Evolutionary conservation across 805 yeast genomes (phyloP).

Genomic region (Starmerella lactis-condensi): DNA sequence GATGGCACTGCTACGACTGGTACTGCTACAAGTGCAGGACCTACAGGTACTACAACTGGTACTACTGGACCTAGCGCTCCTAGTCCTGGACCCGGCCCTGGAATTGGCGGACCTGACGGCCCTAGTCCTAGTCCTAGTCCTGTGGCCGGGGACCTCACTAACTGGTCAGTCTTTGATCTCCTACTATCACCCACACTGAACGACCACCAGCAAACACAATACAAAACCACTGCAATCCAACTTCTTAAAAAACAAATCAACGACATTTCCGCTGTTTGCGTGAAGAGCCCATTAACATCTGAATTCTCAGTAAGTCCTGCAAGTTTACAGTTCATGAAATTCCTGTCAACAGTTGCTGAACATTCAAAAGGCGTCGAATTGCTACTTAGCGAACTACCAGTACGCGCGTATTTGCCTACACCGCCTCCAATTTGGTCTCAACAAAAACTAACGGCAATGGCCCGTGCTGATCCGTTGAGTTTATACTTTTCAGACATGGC

Average conservation of each 20-base stretch:
- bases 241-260: conserved; percentile 34
- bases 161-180: no score
- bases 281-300: conserved; percentile 31
- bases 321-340: conserved; percentile 53
- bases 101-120: no score
- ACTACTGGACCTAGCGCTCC: no score
- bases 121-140: no score
- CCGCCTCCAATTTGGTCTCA: conserved; percentile 37
- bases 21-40: no score
- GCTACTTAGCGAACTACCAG: conserved; percentile 33
- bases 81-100: no score
- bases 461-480: conserved; percentile 26
- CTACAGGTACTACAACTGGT: no score
- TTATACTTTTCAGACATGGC: conserved; percentile 58
- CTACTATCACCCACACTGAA: no score
- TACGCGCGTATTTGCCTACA: conserved; percentile 52
- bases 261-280: conserved; percentile 37
- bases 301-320: conserved; percentile 58
- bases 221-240: conserved; percentile 7
- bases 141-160: no score
- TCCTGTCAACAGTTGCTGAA: conserved; percentile 45
- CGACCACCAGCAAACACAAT: no score
- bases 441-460: conserved; percentile 27
- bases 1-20: conserved; percentile 1
- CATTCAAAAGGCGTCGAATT: conserved; percentile 35